These are phyloP conservation scores for Persicaria maculosa DNA, from an alignment of 148 eudicot species.

Conservation along the genomic window DNA sequence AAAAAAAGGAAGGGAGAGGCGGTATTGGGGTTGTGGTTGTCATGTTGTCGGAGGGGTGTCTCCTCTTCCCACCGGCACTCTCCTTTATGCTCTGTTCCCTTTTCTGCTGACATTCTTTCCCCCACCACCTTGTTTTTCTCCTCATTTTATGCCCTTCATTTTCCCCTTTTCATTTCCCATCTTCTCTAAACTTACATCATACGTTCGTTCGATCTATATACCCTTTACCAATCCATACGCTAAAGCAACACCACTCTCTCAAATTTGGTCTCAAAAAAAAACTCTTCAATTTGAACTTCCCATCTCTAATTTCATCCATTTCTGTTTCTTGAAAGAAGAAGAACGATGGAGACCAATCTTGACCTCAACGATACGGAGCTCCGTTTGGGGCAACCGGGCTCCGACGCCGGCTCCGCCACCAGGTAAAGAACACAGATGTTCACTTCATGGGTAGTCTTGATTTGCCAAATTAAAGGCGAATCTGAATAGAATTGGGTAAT, in stretches of 20 bases:
- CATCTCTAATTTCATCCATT: too few relatives aligned
- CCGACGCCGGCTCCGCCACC: neutral
- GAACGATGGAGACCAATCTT: constrained; percentile 8
- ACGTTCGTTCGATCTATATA: neutral
- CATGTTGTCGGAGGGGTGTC: neutral
- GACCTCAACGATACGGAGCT: constrained; percentile 19
- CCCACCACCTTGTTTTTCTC: neutral
- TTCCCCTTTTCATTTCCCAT: too few relatives aligned
- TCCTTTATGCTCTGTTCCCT: constrained; percentile 13
- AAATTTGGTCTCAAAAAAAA: too few relatives aligned
- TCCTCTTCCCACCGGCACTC: constrained; percentile 9
- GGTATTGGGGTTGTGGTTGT: neutral
- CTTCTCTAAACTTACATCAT: neutral
- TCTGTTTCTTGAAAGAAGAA: neutral
- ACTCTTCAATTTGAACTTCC: too few relatives aligned
- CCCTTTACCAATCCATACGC: neutral
- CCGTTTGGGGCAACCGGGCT: constrained; percentile 12
- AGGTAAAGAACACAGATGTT: constrained; percentile 3
- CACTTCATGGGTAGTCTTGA: too few relatives aligned
- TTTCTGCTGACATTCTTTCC: neutral
- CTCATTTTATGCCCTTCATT: neutral
- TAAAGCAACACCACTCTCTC: too few relatives aligned
- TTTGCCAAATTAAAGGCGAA: too few relatives aligned
- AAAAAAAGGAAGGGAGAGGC: neutral
- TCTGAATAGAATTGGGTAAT: too few relatives aligned